phyloP scores from a whole-genome alignment of 2,329 filamentous ascomycete species.

The Botryotinia narcissicola region DNA sequence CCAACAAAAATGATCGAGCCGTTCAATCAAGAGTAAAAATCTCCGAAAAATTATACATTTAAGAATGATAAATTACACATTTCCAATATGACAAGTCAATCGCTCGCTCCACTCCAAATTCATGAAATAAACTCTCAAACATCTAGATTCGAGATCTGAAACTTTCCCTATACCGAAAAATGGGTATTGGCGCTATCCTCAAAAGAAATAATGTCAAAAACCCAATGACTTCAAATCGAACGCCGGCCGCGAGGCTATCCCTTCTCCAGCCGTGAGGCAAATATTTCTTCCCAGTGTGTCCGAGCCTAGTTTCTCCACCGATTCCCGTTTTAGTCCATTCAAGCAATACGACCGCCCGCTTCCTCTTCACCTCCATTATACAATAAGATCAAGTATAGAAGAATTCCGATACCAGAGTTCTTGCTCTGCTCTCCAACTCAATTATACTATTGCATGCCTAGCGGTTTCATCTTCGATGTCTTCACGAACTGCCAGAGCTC shows the following conservation, averaged over 20 bases:
- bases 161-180: background rate
- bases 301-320: slow-evolving; percentile 1
- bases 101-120: background rate
- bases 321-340: background rate
- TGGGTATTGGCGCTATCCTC: background rate
- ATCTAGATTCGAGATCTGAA: background rate
- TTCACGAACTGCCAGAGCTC: slow-evolving; percentile 38
- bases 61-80: background rate
- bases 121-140: background rate
- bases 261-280: slow-evolving; percentile 21
- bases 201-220: slow-evolving; percentile 8
- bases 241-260: slow-evolving; percentile 21
- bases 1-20: background rate
- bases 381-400: background rate
- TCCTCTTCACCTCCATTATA: background rate
- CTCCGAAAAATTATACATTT: background rate
- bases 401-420: background rate
- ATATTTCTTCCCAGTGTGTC: slow-evolving; percentile 1
- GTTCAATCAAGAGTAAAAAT: background rate
- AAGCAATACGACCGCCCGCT: background rate
- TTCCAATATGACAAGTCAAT: slow-evolving; percentile 1
- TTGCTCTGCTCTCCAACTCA: background rate
- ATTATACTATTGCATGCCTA: background rate
- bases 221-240: slow-evolving; percentile 9
- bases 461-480: slow-evolving; percentile 29